phyloP scores from a whole-genome alignment of 75 land plant species.

The Picea sitchensis region DNA sequence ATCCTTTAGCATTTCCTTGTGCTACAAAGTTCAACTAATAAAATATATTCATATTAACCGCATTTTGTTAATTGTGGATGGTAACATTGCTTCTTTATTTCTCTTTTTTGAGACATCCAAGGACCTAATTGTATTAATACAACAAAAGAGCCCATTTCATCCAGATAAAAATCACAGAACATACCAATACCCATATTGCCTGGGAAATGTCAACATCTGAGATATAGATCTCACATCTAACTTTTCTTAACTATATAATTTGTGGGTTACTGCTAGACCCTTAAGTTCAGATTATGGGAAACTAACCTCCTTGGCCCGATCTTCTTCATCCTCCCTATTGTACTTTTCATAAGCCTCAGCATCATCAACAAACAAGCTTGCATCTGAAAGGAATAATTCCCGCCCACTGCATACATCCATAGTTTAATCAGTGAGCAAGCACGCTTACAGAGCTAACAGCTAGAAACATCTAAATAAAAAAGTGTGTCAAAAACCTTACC shows the following conservation, averaged over 20 bases:
- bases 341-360: constrained; percentile 92
- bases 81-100: too few species aligned
- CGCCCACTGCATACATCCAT: constrained; percentile 76
- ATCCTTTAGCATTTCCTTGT: too few species aligned
- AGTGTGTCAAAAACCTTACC: constrained; percentile 35
- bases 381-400: constrained; percentile 88
- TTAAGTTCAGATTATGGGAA: background rate
- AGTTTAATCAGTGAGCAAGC: background rate
- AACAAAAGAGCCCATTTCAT: too few species aligned
- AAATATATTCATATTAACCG: too few species aligned
- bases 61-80: too few species aligned
- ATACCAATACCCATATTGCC: too few species aligned
- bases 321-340: constrained; percentile 70
- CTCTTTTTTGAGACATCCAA: too few species aligned
- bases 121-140: too few species aligned
- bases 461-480: background rate
- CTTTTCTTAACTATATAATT: background rate
- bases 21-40: too few species aligned
- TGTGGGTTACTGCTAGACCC: background rate
- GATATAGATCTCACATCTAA: background rate
- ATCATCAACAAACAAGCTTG: constrained; percentile 99
- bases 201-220: too few species aligned
- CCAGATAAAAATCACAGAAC: too few species aligned
- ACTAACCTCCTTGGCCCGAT: constrained; percentile 9
- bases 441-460: background rate